These are phyloP conservation scores for Calonectria pauciramosa DNA, from an alignment of 2,329 filamentous ascomycete genomes.

Conservation along the genomic window DNA sequence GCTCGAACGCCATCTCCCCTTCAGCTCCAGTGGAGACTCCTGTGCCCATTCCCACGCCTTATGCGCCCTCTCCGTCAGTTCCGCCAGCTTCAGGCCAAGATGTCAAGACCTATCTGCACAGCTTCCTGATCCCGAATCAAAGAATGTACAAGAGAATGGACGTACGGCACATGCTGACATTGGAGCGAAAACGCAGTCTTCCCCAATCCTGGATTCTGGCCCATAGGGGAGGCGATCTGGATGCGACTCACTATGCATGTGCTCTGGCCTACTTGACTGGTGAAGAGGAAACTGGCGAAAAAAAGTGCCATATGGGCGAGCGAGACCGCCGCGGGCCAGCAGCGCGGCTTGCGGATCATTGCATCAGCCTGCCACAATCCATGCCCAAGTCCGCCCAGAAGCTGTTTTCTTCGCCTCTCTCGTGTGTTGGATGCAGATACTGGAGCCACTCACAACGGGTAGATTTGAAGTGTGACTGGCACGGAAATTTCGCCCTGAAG, in stretches of 20 bases:
- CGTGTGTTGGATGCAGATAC: conserved; percentile 52
- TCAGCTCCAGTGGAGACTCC: background rate
- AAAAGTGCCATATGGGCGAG: conserved; percentile 33
- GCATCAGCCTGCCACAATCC: conserved; percentile 43
- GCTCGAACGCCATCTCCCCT: background rate
- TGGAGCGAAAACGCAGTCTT: conserved; percentile 43
- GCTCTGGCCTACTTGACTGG: conserved; percentile 51
- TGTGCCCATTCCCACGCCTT: background rate
- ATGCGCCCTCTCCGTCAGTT: background rate
- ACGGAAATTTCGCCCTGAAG: background rate
- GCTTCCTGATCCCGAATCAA: conserved; percentile 38
- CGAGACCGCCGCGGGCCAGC: conserved; percentile 6
- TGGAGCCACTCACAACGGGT: conserved; percentile 40
- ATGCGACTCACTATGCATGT: conserved; percentile 43
- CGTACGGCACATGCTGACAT: conserved; percentile 37
- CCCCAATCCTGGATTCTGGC: conserved; percentile 43
- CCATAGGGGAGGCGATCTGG: conserved; percentile 39
- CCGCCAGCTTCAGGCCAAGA: background rate
- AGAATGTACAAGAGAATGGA: conserved; percentile 38
- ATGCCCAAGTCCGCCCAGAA: conserved; percentile 35
- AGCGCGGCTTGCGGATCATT: conserved; percentile 43
- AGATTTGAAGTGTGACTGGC: conserved; percentile 46
- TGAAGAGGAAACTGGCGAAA: conserved; percentile 37
- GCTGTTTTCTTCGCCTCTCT: conserved; percentile 35
- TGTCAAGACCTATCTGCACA: conserved; percentile 41